Evolutionary conservation across 768 basidiomycete species (phyloP).

Genomic region (Jaapia argillacea): DNA sequence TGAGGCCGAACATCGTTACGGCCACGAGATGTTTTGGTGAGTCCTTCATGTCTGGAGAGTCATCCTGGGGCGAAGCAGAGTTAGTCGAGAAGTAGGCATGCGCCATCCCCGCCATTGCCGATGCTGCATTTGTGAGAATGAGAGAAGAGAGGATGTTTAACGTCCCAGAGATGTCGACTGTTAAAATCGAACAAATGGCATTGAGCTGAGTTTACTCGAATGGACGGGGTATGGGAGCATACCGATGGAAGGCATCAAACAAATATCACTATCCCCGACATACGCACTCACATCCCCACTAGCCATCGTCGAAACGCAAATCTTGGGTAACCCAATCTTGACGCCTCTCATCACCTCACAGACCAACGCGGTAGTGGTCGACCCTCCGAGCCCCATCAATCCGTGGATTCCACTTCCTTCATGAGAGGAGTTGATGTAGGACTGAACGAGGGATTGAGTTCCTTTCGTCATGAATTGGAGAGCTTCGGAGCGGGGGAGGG

Average conservation of each 20-base stretch:
- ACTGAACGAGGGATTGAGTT: constrained; percentile 10
- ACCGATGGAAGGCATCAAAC: constrained; percentile 21
- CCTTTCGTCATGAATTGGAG: background rate
- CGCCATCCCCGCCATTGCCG: constrained; percentile 19
- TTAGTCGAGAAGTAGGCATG: background rate
- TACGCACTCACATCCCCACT: constrained; percentile 16
- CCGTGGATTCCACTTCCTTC: constrained; percentile 10
- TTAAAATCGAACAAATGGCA: background rate
- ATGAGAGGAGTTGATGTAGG: too few relatives aligned
- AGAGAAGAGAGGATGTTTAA: constrained; percentile 15
- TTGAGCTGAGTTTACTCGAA: too few relatives aligned
- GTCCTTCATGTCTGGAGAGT: too few relatives aligned
- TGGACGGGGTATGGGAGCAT: background rate
- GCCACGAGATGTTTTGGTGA: constrained; percentile 7
- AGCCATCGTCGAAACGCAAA: constrained; percentile 21
- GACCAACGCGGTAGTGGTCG: constrained; percentile 17
- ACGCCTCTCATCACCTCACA: constrained; percentile 13
- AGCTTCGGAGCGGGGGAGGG: background rate
- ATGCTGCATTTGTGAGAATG: constrained; percentile 17
- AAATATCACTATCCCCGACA: constrained; percentile 21
- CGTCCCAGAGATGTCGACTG: constrained; percentile 16
- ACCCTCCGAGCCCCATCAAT: constrained; percentile 15
- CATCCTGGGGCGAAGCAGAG: constrained; percentile 1
- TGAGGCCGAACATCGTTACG: constrained; percentile 16
- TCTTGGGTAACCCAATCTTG: constrained; percentile 20